Percentiles rank a stretch among this genome's conserved stretches.
Conservation (phyloP, 148 eudicot species). For the Vaccinium darrowii region DNA sequence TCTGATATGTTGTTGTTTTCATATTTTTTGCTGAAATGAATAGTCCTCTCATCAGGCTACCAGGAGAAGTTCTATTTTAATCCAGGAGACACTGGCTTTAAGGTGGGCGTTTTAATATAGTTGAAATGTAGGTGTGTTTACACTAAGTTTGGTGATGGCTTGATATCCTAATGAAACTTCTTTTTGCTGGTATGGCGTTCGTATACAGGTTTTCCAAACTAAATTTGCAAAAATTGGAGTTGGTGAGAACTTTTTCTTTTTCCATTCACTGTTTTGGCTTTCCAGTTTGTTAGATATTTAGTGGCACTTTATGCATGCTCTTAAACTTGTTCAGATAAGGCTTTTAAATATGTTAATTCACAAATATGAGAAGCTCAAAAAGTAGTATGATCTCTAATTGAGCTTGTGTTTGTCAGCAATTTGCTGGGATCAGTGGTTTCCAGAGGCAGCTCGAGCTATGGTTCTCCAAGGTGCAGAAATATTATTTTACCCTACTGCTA, state of each 20-base stretch:
- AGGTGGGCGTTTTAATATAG: constrained; percentile 40
- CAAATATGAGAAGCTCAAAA: background rate
- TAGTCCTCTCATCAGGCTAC: constrained; percentile 53
- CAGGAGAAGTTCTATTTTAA: constrained; percentile 95
- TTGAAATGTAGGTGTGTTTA: background rate
- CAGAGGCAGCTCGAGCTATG: constrained; percentile 97
- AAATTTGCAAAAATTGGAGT: constrained; percentile 96
- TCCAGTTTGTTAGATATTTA: background rate
- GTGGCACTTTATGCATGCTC: background rate
- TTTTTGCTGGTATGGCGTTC: constrained; percentile 22
- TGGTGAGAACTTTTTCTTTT: constrained; percentile 49
- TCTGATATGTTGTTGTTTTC: background rate
- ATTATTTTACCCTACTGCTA: constrained; percentile 95
- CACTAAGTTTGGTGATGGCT: background rate
- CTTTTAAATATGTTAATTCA: background rate
- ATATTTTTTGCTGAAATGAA: background rate
- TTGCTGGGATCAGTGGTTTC: constrained; percentile 99
- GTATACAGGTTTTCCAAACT: constrained; percentile 81
- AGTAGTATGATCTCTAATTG: background rate
- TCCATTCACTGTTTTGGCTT: background rate
- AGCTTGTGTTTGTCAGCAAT: constrained; percentile 48
- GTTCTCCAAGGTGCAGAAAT: constrained; percentile 97
- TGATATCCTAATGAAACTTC: constrained; percentile 19
- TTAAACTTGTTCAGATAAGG: background rate
- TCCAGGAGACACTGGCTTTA: constrained; percentile 98